These are phyloP conservation scores for Alliaria petiolata DNA, from an alignment of 345 rosid genomes.

Conservation along the genomic window DNA sequence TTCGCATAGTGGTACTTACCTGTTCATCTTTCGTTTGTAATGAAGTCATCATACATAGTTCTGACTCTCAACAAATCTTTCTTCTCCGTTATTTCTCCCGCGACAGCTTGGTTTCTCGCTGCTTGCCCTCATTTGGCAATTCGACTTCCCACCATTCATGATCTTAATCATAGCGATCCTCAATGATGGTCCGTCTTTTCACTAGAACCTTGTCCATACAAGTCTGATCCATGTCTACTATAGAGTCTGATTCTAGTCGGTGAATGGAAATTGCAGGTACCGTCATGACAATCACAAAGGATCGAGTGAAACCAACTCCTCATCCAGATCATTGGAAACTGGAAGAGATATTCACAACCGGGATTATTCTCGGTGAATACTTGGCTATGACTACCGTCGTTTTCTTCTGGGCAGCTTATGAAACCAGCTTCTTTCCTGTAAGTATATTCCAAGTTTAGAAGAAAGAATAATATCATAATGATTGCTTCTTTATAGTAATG, in stretches of 20 bases:
- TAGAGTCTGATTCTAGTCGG: neutral
- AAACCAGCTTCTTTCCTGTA: slow-evolving; percentile 64
- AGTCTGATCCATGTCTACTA: neutral
- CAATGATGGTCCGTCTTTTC: slow-evolving; percentile 52
- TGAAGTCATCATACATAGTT: neutral
- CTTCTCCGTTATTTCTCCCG: neutral
- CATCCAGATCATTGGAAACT: slow-evolving; percentile 79
- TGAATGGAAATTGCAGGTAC: slow-evolving; percentile 39
- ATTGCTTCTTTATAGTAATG: neutral
- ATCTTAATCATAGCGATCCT: slow-evolving; percentile 75
- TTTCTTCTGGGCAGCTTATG: slow-evolving; percentile 63
- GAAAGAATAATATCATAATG: neutral
- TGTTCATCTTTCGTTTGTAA: neutral
- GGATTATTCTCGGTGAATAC: slow-evolving; percentile 70
- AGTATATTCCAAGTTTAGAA: neutral
- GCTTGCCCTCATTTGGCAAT: slow-evolving; percentile 72
- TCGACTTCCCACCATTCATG: slow-evolving; percentile 82
- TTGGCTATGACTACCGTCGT: slow-evolving; percentile 66
- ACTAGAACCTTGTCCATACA: neutral
- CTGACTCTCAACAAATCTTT: neutral
- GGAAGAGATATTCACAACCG: slow-evolving; percentile 67
- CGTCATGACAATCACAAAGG: slow-evolving; percentile 76
- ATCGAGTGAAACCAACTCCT: slow-evolving; percentile 80
- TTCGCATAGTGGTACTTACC: slow-evolving; percentile 64
- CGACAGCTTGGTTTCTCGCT: slow-evolving; percentile 68